Percentiles rank a stretch among this genome's conserved stretches.
Conservation (phyloP, 108 stramenopile genomes). For the Epipyxis sp. region DNA sequence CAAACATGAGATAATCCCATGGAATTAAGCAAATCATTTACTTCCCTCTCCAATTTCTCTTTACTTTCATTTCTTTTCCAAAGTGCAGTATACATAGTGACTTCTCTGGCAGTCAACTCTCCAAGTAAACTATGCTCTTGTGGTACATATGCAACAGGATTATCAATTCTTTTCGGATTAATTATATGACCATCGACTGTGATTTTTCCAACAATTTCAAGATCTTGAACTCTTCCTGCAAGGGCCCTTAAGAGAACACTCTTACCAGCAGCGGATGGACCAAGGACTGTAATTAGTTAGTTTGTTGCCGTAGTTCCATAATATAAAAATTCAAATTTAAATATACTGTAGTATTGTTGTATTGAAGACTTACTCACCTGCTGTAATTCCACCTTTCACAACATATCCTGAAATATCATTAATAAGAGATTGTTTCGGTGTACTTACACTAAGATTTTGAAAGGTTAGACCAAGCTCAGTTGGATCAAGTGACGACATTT, state of each 20-base stretch:
- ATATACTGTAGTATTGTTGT: too few relatives aligned
- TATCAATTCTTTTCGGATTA: slow-evolving; percentile 35
- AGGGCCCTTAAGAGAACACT: slow-evolving; percentile 51
- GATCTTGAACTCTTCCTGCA: slow-evolving; percentile 41
- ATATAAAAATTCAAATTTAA: background rate
- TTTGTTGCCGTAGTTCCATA: background rate
- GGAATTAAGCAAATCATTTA: background rate
- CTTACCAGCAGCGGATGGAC: slow-evolving; percentile 41
- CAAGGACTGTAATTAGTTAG: background rate
- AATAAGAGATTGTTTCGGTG: slow-evolving; percentile 43
- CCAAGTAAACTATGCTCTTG: slow-evolving; percentile 50
- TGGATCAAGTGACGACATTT: slow-evolving; percentile 1
- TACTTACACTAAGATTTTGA: slow-evolving; percentile 39
- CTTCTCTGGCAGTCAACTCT: slow-evolving; percentile 26
- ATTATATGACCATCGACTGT: slow-evolving; percentile 40
- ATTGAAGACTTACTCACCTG: slow-evolving; percentile 36
- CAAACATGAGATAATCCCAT: slow-evolving; percentile 8
- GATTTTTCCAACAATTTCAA: slow-evolving; percentile 44
- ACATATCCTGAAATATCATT: slow-evolving; percentile 51
- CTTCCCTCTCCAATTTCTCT: background rate
- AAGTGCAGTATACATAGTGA: background rate
- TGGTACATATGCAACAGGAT: slow-evolving; percentile 45
- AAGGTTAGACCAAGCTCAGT: slow-evolving; percentile 45
- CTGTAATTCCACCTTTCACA: slow-evolving; percentile 40
- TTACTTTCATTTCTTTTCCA: slow-evolving; percentile 8